Conservation (phyloP, 2,329 filamentous ascomycete species). For the Aspergillus tubingensis region DNA sequence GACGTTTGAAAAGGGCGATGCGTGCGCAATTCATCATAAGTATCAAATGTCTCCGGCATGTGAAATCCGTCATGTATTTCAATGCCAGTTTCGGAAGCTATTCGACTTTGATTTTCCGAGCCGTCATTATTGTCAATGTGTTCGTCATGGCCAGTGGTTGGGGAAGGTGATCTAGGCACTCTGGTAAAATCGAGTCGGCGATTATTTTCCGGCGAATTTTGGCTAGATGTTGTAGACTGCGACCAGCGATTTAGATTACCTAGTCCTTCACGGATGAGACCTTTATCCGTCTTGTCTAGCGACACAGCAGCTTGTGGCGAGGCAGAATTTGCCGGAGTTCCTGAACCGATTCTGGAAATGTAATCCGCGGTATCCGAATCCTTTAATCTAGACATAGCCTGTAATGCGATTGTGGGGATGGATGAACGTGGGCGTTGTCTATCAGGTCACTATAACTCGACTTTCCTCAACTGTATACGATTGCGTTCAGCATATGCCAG, state of each 20-base stretch:
- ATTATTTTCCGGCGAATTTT: conserved; percentile 31
- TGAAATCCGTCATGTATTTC: conserved; percentile 6
- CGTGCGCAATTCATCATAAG: neutral
- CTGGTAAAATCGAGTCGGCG: conserved; percentile 25
- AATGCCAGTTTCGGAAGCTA: conserved; percentile 17
- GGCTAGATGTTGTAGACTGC: conserved; percentile 57
- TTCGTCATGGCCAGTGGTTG: neutral
- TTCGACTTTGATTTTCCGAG: conserved; percentile 14
- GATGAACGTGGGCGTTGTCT: conserved; percentile 4
- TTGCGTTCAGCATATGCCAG: neutral
- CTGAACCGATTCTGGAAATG: conserved; percentile 3
- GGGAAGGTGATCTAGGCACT: conserved; percentile 15
- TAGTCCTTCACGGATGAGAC: conserved; percentile 46
- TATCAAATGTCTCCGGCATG: conserved; percentile 9
- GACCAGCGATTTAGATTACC: conserved; percentile 60
- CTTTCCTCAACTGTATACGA: neutral
- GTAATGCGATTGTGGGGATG: neutral
- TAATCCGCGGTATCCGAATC: neutral
- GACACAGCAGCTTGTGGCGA: conserved; percentile 7
- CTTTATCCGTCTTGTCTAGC: conserved; percentile 15
- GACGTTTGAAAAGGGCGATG: conserved; percentile 11
- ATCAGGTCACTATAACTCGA: neutral
- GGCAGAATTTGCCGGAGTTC: conserved; percentile 4
- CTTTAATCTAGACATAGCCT: neutral
- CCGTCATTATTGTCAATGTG: conserved; percentile 22